Conservation (phyloP, 768 basidiomycete species). For the Trametes meyenii region DNA sequence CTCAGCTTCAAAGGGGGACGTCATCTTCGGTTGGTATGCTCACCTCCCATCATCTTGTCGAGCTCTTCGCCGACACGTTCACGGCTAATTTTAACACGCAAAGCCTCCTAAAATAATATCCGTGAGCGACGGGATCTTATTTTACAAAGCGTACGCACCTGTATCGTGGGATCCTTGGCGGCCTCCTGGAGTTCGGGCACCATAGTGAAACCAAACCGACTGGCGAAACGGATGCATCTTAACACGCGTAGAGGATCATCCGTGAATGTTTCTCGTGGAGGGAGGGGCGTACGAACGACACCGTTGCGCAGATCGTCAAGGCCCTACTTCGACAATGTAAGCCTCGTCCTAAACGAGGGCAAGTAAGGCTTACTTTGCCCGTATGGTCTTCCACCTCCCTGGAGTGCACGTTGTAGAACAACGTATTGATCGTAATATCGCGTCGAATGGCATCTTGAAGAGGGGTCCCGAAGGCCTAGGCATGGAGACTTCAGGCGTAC, state of each 20-base stretch:
- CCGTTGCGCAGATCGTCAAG: conserved; percentile 80
- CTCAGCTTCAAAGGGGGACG: background rate
- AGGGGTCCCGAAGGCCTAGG: conserved; percentile 88
- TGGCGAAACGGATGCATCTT: conserved; percentile 88
- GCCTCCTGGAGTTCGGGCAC: conserved; percentile 68
- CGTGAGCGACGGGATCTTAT: background rate
- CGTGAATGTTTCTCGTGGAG: conserved; percentile 84
- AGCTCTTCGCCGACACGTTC: conserved; percentile 93
- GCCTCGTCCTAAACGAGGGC: background rate
- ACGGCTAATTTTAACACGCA: conserved; percentile 80
- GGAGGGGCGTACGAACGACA: conserved; percentile 84
- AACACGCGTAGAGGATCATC: conserved; percentile 96
- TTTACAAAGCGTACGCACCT: conserved; percentile 43
- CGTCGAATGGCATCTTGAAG: conserved; percentile 87
- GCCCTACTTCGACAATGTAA: conserved; percentile 53
- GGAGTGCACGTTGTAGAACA: conserved; percentile 96
- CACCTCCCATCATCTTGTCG: conserved; percentile 92
- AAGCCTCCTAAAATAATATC: conserved; percentile 49
- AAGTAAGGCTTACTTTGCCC: conserved; percentile 52
- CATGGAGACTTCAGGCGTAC: background rate
- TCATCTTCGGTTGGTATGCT: background rate
- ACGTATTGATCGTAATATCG: conserved; percentile 92
- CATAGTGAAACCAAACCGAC: conserved; percentile 83
- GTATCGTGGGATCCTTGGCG: conserved; percentile 61
- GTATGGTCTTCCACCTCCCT: conserved; percentile 86